Evolutionary conservation across 2,329 filamentous ascomycete genomes (phyloP).

Genomic region (Colletotrichum sp.): DNA sequence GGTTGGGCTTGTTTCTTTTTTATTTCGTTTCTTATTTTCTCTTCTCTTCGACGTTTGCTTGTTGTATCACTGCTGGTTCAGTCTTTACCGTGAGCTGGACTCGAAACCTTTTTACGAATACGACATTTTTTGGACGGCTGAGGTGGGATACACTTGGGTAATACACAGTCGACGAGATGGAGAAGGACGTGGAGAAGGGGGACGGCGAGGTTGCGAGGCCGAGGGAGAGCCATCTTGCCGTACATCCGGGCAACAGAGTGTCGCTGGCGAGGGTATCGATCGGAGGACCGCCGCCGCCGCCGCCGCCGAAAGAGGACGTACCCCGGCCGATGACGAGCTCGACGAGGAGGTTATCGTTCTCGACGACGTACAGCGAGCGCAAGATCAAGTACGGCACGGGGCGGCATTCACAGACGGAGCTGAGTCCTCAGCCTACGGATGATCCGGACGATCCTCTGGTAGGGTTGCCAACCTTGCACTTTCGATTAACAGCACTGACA

Average conservation of each 20-base stretch:
- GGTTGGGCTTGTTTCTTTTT: background rate
- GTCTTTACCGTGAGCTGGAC: slow-evolving; percentile 6
- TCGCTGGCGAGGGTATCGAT: background rate
- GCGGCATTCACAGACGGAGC: slow-evolving; percentile 46
- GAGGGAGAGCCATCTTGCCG: background rate
- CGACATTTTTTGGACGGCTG: background rate
- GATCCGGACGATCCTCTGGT: slow-evolving; percentile 60
- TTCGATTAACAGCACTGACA: background rate
- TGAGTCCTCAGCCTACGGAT: slow-evolving; percentile 61
- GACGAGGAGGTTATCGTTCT: slow-evolving; percentile 40
- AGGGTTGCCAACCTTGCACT: slow-evolving; percentile 23
- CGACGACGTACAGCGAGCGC: slow-evolving; percentile 33
- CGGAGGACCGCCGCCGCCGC: slow-evolving; percentile 1
- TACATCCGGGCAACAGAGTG: background rate
- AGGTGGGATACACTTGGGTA: background rate
- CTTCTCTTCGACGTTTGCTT: background rate
- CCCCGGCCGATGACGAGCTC: slow-evolving; percentile 35
- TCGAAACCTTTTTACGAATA: background rate
- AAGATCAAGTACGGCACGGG: slow-evolving; percentile 54
- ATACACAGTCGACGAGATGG: background rate
- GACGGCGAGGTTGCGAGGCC: background rate
- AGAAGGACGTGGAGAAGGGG: slow-evolving; percentile 10
- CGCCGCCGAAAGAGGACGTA: slow-evolving; percentile 1
- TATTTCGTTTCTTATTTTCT: background rate
- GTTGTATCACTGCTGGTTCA: slow-evolving; percentile 9